Base-by-base conservation (phyloP, 306 rosid genomes). In the Ziziphus jujuba region DNA sequence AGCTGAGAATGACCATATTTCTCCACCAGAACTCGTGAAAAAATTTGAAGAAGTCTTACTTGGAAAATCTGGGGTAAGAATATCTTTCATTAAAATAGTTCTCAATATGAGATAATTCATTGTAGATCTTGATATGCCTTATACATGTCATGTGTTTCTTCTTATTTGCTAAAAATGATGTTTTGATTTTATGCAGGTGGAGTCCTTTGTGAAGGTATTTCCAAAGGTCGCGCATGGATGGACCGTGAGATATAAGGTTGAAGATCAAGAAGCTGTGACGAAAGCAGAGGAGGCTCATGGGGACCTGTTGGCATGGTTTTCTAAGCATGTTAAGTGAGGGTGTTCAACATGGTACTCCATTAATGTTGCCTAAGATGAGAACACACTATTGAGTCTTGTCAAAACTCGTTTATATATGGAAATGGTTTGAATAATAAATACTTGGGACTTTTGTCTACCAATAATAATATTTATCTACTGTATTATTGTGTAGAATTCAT, bases 11-110 rank as follows among this genome's bases (percentile, higher is more conserved):
- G 91, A 85, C 82, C 23, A 58, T 0, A 2, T 56, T 2, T 77
- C 82, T 75, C 95, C 91, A 59, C 91, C 95, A 0, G 80, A 81
- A 77, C 96, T 90, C 70, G 33, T 90, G 65, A 79, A 83, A 64
- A 79, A 90, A 76, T 87, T 85, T 65, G 89, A 85, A 66, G 78
- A 85, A 75, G 72, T 70, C 74, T 74, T 87, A 35, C 15, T 49
- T 66, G 57, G 81, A 38, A 87, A 77, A 69, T 69, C 87, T 15
- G 85, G 70, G 91, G 91, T 89, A 61, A 15, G 72, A 22, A 23
- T 49, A 14, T 9, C 19, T 2, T 14, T 11, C 50, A 3, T 61
- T 25, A 3, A 16, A 5, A 3, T 1, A 9, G 3, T 35, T 20
- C 15, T 36, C 9, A 36, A 6, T 36, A 35, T 35, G 40, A 3